Evolutionary conservation across 441 rosid species (phyloP).

Genomic region (Pelargonium australe): DNA sequence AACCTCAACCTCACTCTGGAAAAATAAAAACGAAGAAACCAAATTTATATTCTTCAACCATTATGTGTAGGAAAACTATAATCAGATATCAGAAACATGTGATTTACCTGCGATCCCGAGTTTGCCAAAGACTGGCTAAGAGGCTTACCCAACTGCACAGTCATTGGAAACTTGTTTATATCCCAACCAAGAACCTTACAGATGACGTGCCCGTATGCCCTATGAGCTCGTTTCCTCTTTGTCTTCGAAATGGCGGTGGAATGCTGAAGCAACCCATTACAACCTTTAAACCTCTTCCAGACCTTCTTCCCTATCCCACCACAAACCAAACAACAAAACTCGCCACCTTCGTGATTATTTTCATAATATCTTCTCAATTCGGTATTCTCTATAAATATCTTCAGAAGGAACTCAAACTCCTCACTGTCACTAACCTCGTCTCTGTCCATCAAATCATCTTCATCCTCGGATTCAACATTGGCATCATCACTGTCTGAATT

Average conservation of each 20-base stretch:
- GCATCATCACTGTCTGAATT: slow-evolving; percentile 26
- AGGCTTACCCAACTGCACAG: too few relatives aligned
- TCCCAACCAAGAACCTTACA: slow-evolving; percentile 55
- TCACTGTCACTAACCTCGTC: slow-evolving; percentile 23
- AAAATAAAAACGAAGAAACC: too few relatives aligned
- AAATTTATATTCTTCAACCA: too few relatives aligned
- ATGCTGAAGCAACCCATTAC: slow-evolving; percentile 46
- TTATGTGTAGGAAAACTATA: too few relatives aligned
- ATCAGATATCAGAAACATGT: too few relatives aligned
- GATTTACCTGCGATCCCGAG: too few relatives aligned
- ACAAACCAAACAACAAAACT: slow-evolving; percentile 48
- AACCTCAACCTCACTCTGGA: too few relatives aligned
- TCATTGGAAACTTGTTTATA: neutral
- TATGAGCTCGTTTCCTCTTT: slow-evolving; percentile 38
- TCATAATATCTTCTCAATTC: slow-evolving; percentile 49
- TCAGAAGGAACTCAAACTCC: slow-evolving; percentile 36
- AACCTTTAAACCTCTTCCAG: slow-evolving; percentile 48
- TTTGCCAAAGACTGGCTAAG: too few relatives aligned
- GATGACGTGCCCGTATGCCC: slow-evolving; percentile 40
- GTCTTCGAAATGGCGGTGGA: slow-evolving; percentile 32
- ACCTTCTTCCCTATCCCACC: slow-evolving; percentile 46
- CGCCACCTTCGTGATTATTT: slow-evolving; percentile 31
- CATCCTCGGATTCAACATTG: slow-evolving; percentile 21
- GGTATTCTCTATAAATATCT: slow-evolving; percentile 38
- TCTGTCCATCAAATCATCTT: slow-evolving; percentile 24